Conservation (phyloP, 2,329 filamentous ascomycete genomes). For the Stemphylium lycopersici region DNA sequence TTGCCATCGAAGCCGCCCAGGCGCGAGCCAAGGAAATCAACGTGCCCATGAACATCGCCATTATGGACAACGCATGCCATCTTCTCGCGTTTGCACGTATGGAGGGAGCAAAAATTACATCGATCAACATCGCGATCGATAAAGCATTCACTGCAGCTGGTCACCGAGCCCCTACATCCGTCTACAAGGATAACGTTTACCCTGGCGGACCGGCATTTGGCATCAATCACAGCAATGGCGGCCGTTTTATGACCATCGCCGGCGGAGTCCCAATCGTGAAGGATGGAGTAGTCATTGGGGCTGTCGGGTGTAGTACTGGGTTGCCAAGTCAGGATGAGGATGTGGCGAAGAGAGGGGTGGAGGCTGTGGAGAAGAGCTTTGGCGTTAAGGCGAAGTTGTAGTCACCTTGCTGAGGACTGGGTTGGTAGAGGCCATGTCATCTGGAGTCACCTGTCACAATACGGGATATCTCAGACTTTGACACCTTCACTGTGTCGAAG, state of each 20-base stretch:
- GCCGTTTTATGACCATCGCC: slow-evolving; percentile 60
- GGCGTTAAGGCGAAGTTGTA: slow-evolving; percentile 50
- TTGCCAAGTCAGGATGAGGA: slow-evolving; percentile 62
- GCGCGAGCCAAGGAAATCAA: slow-evolving; percentile 44
- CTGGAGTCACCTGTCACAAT: not conserved
- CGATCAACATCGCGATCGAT: slow-evolving; percentile 66
- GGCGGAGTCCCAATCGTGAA: slow-evolving; percentile 59
- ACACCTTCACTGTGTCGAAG: no score
- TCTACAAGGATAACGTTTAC: slow-evolving; percentile 61
- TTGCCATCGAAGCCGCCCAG: slow-evolving; percentile 46
- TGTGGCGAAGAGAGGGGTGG: slow-evolving; percentile 59
- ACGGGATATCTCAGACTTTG: not conserved
- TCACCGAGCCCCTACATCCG: slow-evolving; percentile 58
- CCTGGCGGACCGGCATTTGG: slow-evolving; percentile 61
- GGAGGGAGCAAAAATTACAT: slow-evolving; percentile 57
- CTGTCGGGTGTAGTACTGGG: slow-evolving; percentile 62
- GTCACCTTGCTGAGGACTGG: not conserved
- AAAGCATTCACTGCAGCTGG: slow-evolving; percentile 65
- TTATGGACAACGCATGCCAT: slow-evolving; percentile 54
- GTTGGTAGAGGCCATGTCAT: not conserved
- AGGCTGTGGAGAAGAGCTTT: slow-evolving; percentile 52
- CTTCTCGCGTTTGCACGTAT: slow-evolving; percentile 57
- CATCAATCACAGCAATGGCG: slow-evolving; percentile 60
- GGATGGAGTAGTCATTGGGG: slow-evolving; percentile 59
- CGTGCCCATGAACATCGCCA: slow-evolving; percentile 57